Evolutionary conservation across 1,284 basidiomycete genomes (phyloP).

Genomic region (Ceratobasidium theobromae): DNA sequence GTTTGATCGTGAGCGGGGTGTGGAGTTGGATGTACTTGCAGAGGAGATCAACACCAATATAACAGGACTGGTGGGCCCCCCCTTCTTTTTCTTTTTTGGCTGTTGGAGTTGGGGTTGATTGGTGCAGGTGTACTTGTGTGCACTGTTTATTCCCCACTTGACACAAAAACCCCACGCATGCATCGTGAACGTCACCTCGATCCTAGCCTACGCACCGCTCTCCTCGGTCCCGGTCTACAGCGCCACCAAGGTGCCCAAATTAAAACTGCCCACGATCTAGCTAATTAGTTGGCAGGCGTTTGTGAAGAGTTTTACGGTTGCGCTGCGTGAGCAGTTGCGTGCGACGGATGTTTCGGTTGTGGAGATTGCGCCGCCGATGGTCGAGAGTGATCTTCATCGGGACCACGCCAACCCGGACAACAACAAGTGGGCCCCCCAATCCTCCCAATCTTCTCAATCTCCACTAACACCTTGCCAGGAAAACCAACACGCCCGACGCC

Average conservation of each 20-base stretch:
- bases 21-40: background rate
- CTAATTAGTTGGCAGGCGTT: background rate
- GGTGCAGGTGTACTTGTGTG: background rate
- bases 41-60: constrained; percentile 5
- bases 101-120: background rate
- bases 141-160: constrained; percentile 1
- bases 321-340: constrained; percentile 8
- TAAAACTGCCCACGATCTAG: background rate
- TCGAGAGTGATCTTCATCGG: constrained; percentile 40
- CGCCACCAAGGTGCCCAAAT: background rate
- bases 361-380: constrained; percentile 39
- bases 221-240: background rate
- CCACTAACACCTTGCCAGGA: too few species aligned
- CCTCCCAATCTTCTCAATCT: too few species aligned
- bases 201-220: background rate
- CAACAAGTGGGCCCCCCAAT: constrained; percentile 37
- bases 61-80: background rate
- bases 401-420: constrained; percentile 39
- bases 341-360: constrained; percentile 37
- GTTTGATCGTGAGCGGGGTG: background rate
- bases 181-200: background rate
- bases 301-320: constrained; percentile 20
- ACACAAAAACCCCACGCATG: background rate
- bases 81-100: background rate
- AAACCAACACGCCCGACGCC: background rate